Conservation (phyloP, 1,139 yeast genomes). For the Pichia sp. region DNA sequence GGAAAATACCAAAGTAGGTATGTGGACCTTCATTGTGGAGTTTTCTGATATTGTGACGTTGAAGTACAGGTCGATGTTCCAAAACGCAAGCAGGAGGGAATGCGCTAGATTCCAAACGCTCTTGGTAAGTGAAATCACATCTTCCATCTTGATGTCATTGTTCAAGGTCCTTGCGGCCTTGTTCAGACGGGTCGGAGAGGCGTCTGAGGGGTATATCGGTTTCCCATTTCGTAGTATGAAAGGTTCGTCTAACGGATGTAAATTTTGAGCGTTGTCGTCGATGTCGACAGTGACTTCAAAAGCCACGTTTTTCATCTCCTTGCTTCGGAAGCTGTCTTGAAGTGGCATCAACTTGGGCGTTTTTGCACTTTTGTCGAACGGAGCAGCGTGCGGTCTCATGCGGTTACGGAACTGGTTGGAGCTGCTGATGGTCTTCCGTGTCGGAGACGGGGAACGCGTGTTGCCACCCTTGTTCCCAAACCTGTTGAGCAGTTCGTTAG, state of each 20-base stretch:
- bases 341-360: not conserved
- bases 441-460: not conserved
- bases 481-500: conserved; percentile 2
- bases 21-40: conserved; percentile 24
- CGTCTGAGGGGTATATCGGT: conserved; percentile 14
- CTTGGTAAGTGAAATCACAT: conserved; percentile 10
- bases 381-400: not conserved
- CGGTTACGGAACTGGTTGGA: not conserved
- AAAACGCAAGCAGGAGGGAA: conserved; percentile 17
- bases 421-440: not conserved
- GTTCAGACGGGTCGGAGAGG: not conserved
- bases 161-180: too few species aligned
- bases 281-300: conserved; percentile 26
- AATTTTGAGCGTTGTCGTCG: conserved; percentile 14
- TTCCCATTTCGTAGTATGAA: conserved; percentile 20
- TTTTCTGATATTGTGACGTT: conserved; percentile 23
- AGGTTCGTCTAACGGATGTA: conserved; percentile 32
- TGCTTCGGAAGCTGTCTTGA: not conserved
- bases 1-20: conserved; percentile 23
- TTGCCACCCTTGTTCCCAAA: conserved; percentile 1
- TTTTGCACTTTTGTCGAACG: not conserved
- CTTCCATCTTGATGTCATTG: conserved; percentile 3
- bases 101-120: conserved; percentile 6
- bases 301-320: conserved; percentile 28
- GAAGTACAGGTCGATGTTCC: conserved; percentile 28